Base-by-base conservation (phyloP, 441 rosid species). In the Geranium incanum region DNA sequence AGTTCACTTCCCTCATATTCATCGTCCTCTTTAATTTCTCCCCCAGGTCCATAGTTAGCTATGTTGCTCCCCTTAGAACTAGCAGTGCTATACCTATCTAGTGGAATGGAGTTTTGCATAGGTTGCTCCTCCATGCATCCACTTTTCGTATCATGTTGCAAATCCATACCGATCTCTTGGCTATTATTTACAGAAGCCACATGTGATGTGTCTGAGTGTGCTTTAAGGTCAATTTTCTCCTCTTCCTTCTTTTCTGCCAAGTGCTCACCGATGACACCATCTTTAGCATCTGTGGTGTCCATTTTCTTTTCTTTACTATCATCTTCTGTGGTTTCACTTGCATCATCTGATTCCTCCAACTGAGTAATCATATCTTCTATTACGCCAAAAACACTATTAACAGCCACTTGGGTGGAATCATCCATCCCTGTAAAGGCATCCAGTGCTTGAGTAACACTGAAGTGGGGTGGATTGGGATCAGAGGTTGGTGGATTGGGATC, bases 381-480 rank as follows among this genome's bases (percentile, higher is more conserved):
- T 71, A 93, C 99, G 74, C 97, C 98, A 67, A 91, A 93, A 77
- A 93, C 98, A 79, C 90, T 95, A 71, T 95, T 95, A 71, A 95
- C 98, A 76, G 99, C 98, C 74, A 93, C 88, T 77, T 92, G 99
- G 55, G 98, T 92, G 74, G 98, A 87, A 84, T 95, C 98, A 86
- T 95, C 97, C 81, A 95, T 88, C 76, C 93, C 97, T 65, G 98
- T 83, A 73, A 91, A 81, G 71, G 99, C 94, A 83, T 91, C 94
- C 23, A 95, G 80, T 76, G 99, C 98, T 79, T 89, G 86, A 62
- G 85, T 79, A 76, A 91, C 96, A 79, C 74, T 81, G 74, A 93
- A 89, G 60, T 86, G 21, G 38, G 88, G 69, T 55, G 80, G 73
- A 69, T 13, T 78, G 70, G 88, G 73, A 81, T 77, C 88, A 55